Conservation (phyloP, 495 filamentous ascomycete species). For the Podospora pseudopauciseta region DNA sequence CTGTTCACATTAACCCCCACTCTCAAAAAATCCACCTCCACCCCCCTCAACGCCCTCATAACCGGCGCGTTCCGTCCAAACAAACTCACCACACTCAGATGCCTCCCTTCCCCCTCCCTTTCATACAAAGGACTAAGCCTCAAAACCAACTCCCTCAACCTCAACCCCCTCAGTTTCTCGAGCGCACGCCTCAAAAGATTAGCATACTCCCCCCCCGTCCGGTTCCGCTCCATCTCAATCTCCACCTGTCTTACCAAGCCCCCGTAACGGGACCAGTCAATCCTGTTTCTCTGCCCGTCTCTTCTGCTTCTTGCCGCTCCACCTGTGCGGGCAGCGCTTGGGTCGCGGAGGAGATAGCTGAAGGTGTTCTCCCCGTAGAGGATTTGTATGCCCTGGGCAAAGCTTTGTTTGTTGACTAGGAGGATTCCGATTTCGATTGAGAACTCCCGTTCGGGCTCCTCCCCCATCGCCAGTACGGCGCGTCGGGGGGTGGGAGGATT, state of each 20-base stretch:
- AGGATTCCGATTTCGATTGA: slow-evolving; percentile 33
- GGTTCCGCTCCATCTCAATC: slow-evolving; percentile 37
- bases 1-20: slow-evolving; percentile 27
- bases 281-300: background rate
- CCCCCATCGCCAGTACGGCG: background rate
- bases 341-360: slow-evolving; percentile 38
- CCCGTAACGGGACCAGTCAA: slow-evolving; percentile 36
- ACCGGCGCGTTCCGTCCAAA: slow-evolving; percentile 17
- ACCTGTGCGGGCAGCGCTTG: background rate
- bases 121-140: slow-evolving; percentile 17
- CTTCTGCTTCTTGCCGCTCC: background rate
- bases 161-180: slow-evolving; percentile 5
- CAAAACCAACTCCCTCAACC: slow-evolving; percentile 35
- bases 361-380: slow-evolving; percentile 44
- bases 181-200: slow-evolving; percentile 24
- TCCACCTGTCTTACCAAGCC: slow-evolving; percentile 37
- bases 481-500: background rate
- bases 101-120: background rate
- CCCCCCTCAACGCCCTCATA: slow-evolving; percentile 18
- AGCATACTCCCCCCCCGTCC: slow-evolving; percentile 24
- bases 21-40: slow-evolving; percentile 26
- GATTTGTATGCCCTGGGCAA: slow-evolving; percentile 30
- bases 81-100: slow-evolving; percentile 24
- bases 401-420: slow-evolving; percentile 26
- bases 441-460: slow-evolving; percentile 1